Conservation (phyloP, 176 grass and related monocot genomes). For the Poa pratensis region DNA sequence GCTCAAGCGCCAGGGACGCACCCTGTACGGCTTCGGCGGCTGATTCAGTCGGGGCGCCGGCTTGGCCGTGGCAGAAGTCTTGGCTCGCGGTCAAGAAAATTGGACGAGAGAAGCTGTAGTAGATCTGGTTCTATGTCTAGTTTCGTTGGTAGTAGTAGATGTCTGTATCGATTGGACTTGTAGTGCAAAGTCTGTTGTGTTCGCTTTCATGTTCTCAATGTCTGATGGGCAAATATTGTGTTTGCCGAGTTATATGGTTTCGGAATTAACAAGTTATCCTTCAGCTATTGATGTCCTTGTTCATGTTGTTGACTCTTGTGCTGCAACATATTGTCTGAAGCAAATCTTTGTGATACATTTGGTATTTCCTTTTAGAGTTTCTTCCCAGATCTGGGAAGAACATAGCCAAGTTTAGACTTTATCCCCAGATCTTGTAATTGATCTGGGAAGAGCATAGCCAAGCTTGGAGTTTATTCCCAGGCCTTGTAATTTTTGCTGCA, state of each 20-base stretch:
- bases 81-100: slow-evolving; percentile 46
- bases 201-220: not conserved
- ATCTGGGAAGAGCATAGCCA: too few species aligned
- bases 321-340: not conserved
- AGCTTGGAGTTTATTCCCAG: not conserved
- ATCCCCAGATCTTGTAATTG: too few species aligned
- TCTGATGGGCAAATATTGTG: not conserved
- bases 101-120: too few species aligned
- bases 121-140: not conserved
- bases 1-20: slow-evolving; percentile 95
- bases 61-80: slow-evolving; percentile 34
- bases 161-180: not conserved
- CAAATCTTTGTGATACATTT: not conserved
- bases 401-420: too few species aligned
- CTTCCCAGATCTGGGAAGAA: too few species aligned
- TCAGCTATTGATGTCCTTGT: not conserved
- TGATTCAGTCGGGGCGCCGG: not conserved
- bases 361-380: too few species aligned
- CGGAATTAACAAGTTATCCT: not conserved
- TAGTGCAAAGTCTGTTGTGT: not conserved
- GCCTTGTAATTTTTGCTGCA: not conserved
- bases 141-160: not conserved
- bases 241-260: slow-evolving; percentile 1
- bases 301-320: not conserved
- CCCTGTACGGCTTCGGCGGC: slow-evolving; percentile 87